Conservation (phyloP, 352 stramenopile species). For the Pythium scleroteichum region DNA sequence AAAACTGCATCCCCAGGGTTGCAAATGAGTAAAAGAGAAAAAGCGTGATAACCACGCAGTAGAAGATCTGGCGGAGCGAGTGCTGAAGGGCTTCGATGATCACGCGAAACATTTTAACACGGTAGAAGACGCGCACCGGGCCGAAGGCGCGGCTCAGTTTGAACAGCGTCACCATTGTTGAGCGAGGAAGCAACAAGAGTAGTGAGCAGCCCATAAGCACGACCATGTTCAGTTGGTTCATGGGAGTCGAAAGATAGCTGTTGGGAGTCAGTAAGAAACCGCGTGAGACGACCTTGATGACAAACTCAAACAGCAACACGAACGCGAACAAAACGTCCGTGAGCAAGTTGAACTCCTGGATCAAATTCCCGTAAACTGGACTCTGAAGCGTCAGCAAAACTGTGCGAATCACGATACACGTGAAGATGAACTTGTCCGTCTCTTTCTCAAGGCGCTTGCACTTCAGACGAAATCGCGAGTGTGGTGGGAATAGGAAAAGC, state of each 20-base stretch:
- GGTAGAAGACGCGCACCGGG: conserved; percentile 83
- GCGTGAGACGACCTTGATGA: conserved; percentile 77
- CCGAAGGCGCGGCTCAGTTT: conserved; percentile 76
- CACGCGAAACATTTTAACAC: conserved; percentile 82
- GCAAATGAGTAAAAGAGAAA: conserved; percentile 87
- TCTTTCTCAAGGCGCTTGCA: conserved; percentile 77
- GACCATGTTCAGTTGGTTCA: conserved; percentile 87
- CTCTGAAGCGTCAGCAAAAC: conserved; percentile 74
- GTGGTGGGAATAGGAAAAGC: conserved; percentile 70
- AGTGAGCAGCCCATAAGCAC: conserved; percentile 77
- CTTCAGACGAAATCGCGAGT: conserved; percentile 67
- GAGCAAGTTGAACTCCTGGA: conserved; percentile 80
- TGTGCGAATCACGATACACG: conserved; percentile 75
- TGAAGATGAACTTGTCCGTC: conserved; percentile 86
- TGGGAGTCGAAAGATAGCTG: conserved; percentile 79
- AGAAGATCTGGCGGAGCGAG: conserved; percentile 77
- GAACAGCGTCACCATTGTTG: conserved; percentile 74
- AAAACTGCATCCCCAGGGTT: conserved; percentile 86
- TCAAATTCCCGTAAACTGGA: conserved; percentile 72
- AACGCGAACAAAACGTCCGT: conserved; percentile 71
- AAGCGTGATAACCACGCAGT: conserved; percentile 72
- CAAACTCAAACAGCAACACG: conserved; percentile 82
- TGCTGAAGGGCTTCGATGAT: conserved; percentile 82
- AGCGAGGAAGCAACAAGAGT: conserved; percentile 70
- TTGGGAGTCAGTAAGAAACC: conserved; percentile 79